Base-by-base conservation (phyloP, 2,329 filamentous ascomycete species). In the Penicillium sp. region DNA sequence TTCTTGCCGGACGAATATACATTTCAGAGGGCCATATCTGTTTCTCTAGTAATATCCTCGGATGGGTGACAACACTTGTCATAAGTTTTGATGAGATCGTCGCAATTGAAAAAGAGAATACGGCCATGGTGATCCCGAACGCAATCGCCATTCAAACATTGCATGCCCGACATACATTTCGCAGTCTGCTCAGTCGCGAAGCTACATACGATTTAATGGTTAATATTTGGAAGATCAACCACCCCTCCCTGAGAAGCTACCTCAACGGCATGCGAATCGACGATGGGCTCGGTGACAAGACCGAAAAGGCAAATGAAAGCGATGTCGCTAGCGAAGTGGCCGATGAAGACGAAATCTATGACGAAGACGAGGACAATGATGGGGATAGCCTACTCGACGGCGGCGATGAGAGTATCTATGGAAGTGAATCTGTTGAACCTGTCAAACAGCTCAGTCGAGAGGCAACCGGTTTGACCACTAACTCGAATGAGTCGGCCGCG, bases 81-180 rank as follows among this genome's bases (percentile, higher is more conserved):
- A 96, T 99, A 78, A 95, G 91, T 71, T 99, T 99, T 70, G 94
- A 99, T 68, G 94, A 99, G 72, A 90, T 99, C 57, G 90, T 97
- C 20, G 91, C 93, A 0, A 89, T 99, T 7, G 94, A 99, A 74
- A 97, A 97, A 77, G 89, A 96, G 71, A 97, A 87, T 69, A 99
- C 94, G 0, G 94, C 94, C 0, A 81, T 99, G 59, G 81, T 99
- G 1, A 97, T 99, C 75, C 96, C 95, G 59, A 99, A 99, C 68
- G 95, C 93, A 3, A 89, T 99, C 55, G 94, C 96, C 75, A 96
- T 99, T 45, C 91, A 95, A 50, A 99, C 94, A 0, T 78, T 97
- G 12, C 94, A 99, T 70, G 91, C 94, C 45, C 91, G 94, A 63
- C 94, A 99, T 67, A 86, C 95, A 1, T 99, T 99, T 74, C 92